Base-by-base conservation (phyloP, 768 basidiomycete species). In the Rhizopogon sp. region DNA sequence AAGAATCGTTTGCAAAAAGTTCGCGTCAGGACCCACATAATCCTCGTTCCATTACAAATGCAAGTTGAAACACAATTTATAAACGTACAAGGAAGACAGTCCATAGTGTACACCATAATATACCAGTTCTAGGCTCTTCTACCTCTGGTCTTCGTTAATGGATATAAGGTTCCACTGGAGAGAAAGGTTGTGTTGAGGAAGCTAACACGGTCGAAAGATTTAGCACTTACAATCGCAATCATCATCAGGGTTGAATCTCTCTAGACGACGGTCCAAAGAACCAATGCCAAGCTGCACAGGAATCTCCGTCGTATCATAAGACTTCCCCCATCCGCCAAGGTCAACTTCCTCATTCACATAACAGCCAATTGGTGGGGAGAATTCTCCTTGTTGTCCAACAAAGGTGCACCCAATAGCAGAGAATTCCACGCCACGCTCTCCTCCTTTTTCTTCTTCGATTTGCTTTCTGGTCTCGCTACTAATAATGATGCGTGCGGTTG, bases 231-330 rank as follows among this genome's bases (percentile, higher is more conserved):
- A 44, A n/a, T 44, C 43, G 10, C 43, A 44, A 44, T 44, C 43
- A 44, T 44, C 28, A 44, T 60, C 66, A 1, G 64, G 59, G 52
- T 67, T 55, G 50, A 67, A 67, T 28, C 58, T 59, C 50, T 69
- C 67, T 41, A 56, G 28, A n/a, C 58, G 61, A 31, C 37, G 56
- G 28, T 67, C 64, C 11, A 68, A 52, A n/a, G 60, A 56, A 25
- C 63, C 66, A 31, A 65, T 64, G 28, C 62, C 60, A 28, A 60
- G 14, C 39, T 57, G 55, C 6, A 46, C 52, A 9, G 62, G 64
- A 6, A 64, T 46, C 22, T 40, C 14, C 29, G 54, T 52, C 3
- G 17, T 37, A 8, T 56, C 52, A 17, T 54, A 42, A 11, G 60
- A 52, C 28, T 45, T 51, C 20, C 29, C 31, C 67, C 67, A 69